These are phyloP conservation scores for Fusarium chaquense DNA, from an alignment of 2,329 filamentous ascomycete species.

Conservation along the genomic window DNA sequence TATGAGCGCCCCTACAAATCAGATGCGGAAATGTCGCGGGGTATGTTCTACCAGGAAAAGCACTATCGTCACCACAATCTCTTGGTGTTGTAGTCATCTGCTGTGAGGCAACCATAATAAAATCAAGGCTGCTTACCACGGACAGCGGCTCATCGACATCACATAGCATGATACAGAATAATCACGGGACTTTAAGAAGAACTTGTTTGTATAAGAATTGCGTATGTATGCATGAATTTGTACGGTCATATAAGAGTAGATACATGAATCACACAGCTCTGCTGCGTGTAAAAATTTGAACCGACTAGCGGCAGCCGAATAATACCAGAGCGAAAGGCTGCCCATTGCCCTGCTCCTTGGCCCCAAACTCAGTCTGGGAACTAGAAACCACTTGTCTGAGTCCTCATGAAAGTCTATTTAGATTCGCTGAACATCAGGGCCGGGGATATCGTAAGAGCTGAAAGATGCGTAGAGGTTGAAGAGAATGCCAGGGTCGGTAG, in stretches of 20 bases:
- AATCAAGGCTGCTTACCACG: too few species aligned
- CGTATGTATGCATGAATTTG: constrained; percentile 10
- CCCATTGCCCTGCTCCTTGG: constrained; percentile 9
- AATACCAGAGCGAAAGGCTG: constrained; percentile 9
- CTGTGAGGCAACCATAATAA: too few species aligned
- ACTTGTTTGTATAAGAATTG: neutral
- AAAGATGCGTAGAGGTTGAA: constrained; percentile 53
- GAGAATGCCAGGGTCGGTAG: constrained; percentile 51
- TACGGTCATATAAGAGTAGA: constrained; percentile 28
- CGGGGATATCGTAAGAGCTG: constrained; percentile 50
- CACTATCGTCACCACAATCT: too few species aligned
- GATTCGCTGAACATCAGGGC: constrained; percentile 39
- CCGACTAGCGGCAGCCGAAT: constrained; percentile 31
- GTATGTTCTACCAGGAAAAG: too few species aligned
- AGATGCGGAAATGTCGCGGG: too few species aligned
- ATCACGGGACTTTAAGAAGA: neutral
- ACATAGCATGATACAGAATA: neutral
- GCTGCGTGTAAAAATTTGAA: constrained; percentile 20
- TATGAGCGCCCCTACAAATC: too few species aligned
- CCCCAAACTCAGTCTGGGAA: neutral
- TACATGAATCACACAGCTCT: constrained; percentile 34
- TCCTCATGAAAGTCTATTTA: constrained; percentile 13
- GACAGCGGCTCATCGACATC: too few species aligned
- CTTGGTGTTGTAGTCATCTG: too few species aligned
- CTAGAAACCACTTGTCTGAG: constrained; percentile 12